Evolutionary conservation across 768 basidiomycete genomes (phyloP).

Genomic region (Lactarius vividus): DNA sequence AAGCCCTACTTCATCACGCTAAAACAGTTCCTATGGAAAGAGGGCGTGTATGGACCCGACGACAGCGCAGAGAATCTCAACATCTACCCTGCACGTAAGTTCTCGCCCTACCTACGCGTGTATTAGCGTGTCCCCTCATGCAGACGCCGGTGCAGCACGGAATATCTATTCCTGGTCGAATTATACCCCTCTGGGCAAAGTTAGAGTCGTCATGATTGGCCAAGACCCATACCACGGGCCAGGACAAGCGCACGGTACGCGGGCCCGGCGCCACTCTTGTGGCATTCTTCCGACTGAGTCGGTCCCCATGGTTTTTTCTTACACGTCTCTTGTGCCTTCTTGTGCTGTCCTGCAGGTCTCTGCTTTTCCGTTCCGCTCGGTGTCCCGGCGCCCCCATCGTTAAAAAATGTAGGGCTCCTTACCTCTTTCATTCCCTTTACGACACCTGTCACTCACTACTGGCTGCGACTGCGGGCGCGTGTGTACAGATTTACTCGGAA

Average conservation of each 20-base stretch:
- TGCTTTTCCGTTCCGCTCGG: conserved; percentile 89
- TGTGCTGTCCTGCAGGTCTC: conserved; percentile 50
- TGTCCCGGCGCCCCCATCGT: conserved; percentile 71
- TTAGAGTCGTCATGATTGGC: conserved; percentile 86
- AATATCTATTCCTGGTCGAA: conserved; percentile 93
- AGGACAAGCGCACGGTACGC: conserved; percentile 81
- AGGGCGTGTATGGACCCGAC: conserved; percentile 55
- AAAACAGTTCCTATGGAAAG: conserved; percentile 65
- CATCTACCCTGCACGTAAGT: conserved; percentile 78
- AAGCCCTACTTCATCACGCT: conserved; percentile 75
- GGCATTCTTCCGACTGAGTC: conserved; percentile 1
- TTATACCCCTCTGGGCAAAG: conserved; percentile 72
- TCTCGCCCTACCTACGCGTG: background rate
- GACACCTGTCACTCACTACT: conserved; percentile 20
- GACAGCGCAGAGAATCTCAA: conserved; percentile 47
- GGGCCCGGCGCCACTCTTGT: conserved; percentile 10
- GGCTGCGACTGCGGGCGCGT: conserved; percentile 19
- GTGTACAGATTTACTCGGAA: conserved; percentile 77
- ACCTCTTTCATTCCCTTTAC: conserved; percentile 1
- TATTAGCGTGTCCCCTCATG: background rate
- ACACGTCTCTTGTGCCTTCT: background rate
- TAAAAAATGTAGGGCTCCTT: conserved; percentile 62
- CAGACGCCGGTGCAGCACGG: conserved; percentile 46
- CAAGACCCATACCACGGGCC: conserved; percentile 85
- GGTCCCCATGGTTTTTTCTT: conserved; percentile 4